Conservation (phyloP, 2,329 filamentous ascomycete species). For the Fusarium sterilihyphosum region DNA sequence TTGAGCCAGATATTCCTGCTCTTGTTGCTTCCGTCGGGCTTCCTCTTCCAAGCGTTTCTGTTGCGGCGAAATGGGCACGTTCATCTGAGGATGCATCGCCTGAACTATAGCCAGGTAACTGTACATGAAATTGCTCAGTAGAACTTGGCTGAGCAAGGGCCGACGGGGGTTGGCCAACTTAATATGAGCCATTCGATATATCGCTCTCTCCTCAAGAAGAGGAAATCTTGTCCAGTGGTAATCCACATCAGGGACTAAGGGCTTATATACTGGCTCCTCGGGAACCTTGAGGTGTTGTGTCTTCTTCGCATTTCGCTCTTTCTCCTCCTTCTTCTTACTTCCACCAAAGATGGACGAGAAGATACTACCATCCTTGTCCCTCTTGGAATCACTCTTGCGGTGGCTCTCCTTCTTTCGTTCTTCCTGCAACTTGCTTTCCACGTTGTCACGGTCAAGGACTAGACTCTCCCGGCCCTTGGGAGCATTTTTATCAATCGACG, state of each 20-base stretch:
- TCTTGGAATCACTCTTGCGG: conserved; percentile 82
- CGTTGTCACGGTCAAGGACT: conserved; percentile 79
- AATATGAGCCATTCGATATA: conserved; percentile 98
- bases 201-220: conserved; percentile 93
- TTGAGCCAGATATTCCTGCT: conserved; percentile 59
- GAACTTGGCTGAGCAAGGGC: conserved; percentile 90
- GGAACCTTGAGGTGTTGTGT: conserved; percentile 78
- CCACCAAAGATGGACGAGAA: conserved; percentile 94
- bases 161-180: conserved; percentile 97
- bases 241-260: conserved; percentile 86
- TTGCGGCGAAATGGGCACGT: conserved; percentile 85
- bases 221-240: conserved; percentile 97
- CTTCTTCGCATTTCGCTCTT: conserved; percentile 79
- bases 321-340: conserved; percentile 85
- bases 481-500: conserved; percentile 78
- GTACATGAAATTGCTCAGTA: conserved; percentile 99
- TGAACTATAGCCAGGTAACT: conserved; percentile 98
- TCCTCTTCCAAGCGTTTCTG: conserved; percentile 71
- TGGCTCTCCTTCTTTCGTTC: conserved; percentile 84
- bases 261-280: conserved; percentile 78
- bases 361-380: conserved; percentile 92
- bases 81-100: conserved; percentile 96
- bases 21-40: conserved; percentile 59
- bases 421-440: conserved; percentile 78
- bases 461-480: conserved; percentile 82